Conservation (phyloP, 495 filamentous ascomycete species). For the Astrothelium subdiscretum region DNA sequence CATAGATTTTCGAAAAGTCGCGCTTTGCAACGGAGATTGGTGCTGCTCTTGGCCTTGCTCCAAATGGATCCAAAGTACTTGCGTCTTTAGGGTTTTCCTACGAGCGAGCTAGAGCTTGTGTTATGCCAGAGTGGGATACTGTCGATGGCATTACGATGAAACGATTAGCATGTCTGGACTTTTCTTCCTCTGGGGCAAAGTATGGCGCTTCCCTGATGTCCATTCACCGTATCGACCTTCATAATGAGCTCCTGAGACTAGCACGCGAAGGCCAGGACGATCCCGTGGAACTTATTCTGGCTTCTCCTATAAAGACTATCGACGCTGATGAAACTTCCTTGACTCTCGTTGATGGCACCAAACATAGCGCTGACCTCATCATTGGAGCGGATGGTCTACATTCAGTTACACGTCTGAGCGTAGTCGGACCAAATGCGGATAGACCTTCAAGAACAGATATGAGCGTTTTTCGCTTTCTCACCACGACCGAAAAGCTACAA, state of each 20-base stretch:
- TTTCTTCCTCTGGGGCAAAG: not conserved
- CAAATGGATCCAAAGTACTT: constrained; percentile 16
- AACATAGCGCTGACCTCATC: constrained; percentile 5
- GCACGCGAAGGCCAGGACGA: not conserved
- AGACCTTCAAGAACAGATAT: not conserved
- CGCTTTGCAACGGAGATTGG: constrained; percentile 10
- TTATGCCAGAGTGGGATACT: not conserved
- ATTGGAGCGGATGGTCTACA: constrained; percentile 9
- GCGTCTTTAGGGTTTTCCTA: not conserved
- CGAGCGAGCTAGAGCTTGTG: not conserved
- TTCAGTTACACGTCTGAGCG: not conserved
- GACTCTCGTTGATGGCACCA: constrained; percentile 8
- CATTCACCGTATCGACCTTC: not conserved
- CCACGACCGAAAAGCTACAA: not conserved
- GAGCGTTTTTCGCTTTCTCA: not conserved
- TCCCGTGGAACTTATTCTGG: not conserved
- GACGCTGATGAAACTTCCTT: constrained; percentile 6
- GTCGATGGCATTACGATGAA: not conserved
- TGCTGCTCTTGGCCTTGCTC: constrained; percentile 11
- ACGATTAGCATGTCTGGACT: not conserved
- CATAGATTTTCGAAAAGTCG: constrained; percentile 14
- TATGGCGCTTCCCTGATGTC: not conserved
- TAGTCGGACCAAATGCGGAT: not conserved
- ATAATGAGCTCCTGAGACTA: not conserved
- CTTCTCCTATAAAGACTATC: not conserved